Evolutionary conservation across 768 basidiomycete species (phyloP), one percentile per base, ranked within the genome.

Genomic region (Amanita jacksonii): DNA sequence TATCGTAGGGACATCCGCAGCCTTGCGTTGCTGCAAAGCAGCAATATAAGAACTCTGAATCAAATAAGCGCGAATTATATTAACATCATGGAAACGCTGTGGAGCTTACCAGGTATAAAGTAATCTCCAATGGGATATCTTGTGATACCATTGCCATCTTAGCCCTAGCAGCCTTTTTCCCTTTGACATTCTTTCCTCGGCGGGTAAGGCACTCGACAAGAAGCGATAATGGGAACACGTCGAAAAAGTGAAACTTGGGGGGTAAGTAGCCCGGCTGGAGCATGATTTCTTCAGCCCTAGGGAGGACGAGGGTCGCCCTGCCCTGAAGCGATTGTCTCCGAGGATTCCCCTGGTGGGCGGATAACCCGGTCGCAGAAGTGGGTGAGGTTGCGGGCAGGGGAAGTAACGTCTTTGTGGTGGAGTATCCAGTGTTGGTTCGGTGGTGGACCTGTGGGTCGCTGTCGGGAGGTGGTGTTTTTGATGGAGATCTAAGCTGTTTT

Each of bases 201-300:
- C 68, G 64, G 6, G 69, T 64, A 28, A 82, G 57, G 31, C 57
- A 58, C 24, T 60, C 52, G 3, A 78, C 70, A 19, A 80, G 52
- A 5, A 82, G 59, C 23, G 82, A 81, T 58, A 85, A 80, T 13
- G 82, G 81, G 61, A 81, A 84, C 6, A 83, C 48, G 54, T 84
- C 81, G 46, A 81, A 74, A 28, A 79, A 27, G 42, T 72, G 65
- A 51, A 74, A 79, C 54, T 70, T 71, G 1, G 81, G 80, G 3
- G 82, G 79, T 57, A 68, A 67, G 34, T 60, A 60, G 3, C 75
- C 69, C 3, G 82, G 80, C 10, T 74, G 54, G 19, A 82, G 61
- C 47, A 63, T 64, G 16, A 51, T 54, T 43, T 77, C 77, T 13
- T 74, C 74, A 10, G 54, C 52, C 31, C 59, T 52, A n/a, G 65